phyloP scores from a whole-genome alignment of 371 early-diverging fungal genomes.

The Mucor plumbeus region DNA sequence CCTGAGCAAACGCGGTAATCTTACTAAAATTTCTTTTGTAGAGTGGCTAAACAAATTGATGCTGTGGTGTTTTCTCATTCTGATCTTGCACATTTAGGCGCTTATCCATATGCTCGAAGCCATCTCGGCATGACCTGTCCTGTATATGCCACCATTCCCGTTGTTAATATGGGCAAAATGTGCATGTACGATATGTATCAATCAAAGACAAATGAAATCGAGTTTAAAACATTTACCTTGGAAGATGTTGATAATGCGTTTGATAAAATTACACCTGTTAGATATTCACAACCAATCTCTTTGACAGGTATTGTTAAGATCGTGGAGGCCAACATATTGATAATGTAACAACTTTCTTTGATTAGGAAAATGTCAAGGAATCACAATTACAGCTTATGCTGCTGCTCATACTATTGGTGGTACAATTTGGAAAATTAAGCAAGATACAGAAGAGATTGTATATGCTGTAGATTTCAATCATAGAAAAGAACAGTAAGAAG shows the following conservation, averaged over 20 bases:
- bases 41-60: slow-evolving; percentile 92
- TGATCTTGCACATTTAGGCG: slow-evolving; percentile 90
- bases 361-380: slow-evolving; percentile 81
- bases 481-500: slow-evolving; percentile 83
- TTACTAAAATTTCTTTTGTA: slow-evolving; percentile 23
- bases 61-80: slow-evolving; percentile 92
- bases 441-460: slow-evolving; percentile 92
- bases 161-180: slow-evolving; percentile 92
- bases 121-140: slow-evolving; percentile 87
- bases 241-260: slow-evolving; percentile 87
- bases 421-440: slow-evolving; percentile 96
- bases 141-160: slow-evolving; percentile 93
- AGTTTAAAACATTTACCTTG: slow-evolving; percentile 73
- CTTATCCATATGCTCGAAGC: slow-evolving; percentile 82
- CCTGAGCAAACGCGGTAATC: not conserved
- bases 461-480: slow-evolving; percentile 98
- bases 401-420: slow-evolving; percentile 99
- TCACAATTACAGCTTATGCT: slow-evolving; percentile 90
- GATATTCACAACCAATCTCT: slow-evolving; percentile 91
- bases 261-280: slow-evolving; percentile 79
- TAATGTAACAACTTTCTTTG: not conserved
- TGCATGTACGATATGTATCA: slow-evolving; percentile 81
- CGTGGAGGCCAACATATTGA: no score
- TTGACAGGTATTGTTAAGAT: slow-evolving; percentile 39
- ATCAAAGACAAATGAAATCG: slow-evolving; percentile 70